These are phyloP conservation scores for Elsinoe arachidis DNA, from an alignment of 2,329 filamentous ascomycete genomes.

Conservation along the genomic window DNA sequence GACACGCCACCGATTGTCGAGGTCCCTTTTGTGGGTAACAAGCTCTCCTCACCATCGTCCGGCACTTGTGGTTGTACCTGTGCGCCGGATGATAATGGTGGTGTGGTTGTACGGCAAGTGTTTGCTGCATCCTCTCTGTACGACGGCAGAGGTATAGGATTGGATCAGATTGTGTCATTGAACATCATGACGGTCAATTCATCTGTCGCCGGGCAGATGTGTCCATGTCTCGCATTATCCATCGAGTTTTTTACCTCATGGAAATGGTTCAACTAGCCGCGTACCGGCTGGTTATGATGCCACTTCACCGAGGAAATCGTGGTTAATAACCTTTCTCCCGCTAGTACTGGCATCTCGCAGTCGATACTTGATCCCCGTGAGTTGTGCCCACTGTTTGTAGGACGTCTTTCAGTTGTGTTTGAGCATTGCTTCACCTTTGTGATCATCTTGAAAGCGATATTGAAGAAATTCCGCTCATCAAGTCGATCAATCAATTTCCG, in stretches of 20 bases:
- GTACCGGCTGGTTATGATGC: constrained; percentile 1
- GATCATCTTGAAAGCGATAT: too few species aligned
- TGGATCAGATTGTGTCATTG: too few species aligned
- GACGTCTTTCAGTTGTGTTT: background rate
- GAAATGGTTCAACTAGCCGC: constrained; percentile 2
- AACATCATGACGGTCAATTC: background rate
- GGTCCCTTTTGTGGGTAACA: background rate
- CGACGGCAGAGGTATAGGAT: background rate
- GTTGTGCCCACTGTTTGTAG: background rate
- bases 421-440: background rate
- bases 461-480: background rate
- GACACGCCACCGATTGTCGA: background rate
- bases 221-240: background rate
- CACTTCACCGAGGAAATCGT: background rate
- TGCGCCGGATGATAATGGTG: background rate
- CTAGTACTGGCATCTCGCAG: background rate
- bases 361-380: background rate
- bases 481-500: background rate
- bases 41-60: background rate
- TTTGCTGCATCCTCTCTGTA: background rate
- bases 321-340: background rate
- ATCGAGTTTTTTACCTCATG: background rate
- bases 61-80: background rate
- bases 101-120: background rate
- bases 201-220: too few species aligned